Evolutionary conservation across 2,329 filamentous ascomycete genomes (phyloP), one percentile per base, ranked within the genome.

Genomic region (Xylaria sp.): DNA sequence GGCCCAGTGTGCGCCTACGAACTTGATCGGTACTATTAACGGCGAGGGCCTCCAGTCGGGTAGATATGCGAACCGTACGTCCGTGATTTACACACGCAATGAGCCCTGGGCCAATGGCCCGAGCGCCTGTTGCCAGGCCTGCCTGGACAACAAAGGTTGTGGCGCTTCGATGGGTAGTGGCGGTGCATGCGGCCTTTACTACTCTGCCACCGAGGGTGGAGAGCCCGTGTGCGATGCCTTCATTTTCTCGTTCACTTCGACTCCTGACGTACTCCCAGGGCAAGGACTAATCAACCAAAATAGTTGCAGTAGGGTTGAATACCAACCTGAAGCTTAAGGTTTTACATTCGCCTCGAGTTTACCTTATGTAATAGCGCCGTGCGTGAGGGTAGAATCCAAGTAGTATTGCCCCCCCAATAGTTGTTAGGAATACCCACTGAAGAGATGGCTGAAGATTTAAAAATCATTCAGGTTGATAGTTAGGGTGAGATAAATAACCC

Each of bases 51-150:
- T 73, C 6, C 57, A 60, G 2, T 63, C 64, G 8, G 64, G 62
- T 10, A 37, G 25, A 9, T 64, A 70, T 37, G 63, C 63, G 10
- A 29, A 43, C 11, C 68, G 64, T 53, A 65, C 40, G 17, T 62
- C 65, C 5, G 62, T 68, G 2, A 54, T 67, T 8, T 67, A 70
- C 48, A 25, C 63, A 19, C 35, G 19, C 1, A 49, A 62, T 17
- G 67, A 64, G n/a, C 58, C 37, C 3, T 67, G 58, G 59, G 53
- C 33, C 4, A 47, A 60, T 27, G 69, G 72, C 27, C 49, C 60
- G 2, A 66, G 65, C 27, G 23, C 46, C 2, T 71, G 71, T 58
- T 73, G 71, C 56, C 69, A 73, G 65, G 47, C 68, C 13, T 73
- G 71, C 48, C 53, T 68, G 11, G 68, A 73, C 17, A 72, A 70